Conservation (phyloP, 371 early-diverging fungal species). For the Circinella umbellata region DNA sequence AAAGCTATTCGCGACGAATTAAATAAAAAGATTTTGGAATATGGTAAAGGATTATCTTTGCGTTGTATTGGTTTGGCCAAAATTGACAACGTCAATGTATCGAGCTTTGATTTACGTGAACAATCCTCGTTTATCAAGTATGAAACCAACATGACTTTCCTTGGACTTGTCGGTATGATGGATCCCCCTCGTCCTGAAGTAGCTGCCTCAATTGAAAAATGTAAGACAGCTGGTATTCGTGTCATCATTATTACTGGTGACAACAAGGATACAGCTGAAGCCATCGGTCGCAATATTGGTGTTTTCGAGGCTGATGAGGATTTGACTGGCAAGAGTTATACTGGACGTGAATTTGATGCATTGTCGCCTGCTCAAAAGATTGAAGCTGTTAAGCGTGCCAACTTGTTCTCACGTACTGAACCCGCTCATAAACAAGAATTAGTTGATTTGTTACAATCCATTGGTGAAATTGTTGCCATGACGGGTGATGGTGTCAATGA, state of each 20-base stretch:
- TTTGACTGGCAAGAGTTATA: constrained; percentile 79
- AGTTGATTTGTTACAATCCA: constrained; percentile 85
- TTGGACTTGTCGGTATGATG: constrained; percentile 94
- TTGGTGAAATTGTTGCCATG: constrained; percentile 97
- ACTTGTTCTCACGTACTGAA: constrained; percentile 93
- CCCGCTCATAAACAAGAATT: constrained; percentile 94
- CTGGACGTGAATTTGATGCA: constrained; percentile 93
- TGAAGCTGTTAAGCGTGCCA: constrained; percentile 75
- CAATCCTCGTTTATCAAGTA: constrained; percentile 67
- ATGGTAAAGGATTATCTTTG: constrained; percentile 80
- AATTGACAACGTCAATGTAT: constrained; percentile 65
- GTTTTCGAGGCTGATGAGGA: constrained; percentile 80
- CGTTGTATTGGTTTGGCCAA: constrained; percentile 91
- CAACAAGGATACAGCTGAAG: constrained; percentile 94
- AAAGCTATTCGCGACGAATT: constrained; percentile 65
- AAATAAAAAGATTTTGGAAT: constrained; percentile 71
- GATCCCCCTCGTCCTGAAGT: constrained; percentile 99
- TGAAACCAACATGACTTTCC: constrained; percentile 88
- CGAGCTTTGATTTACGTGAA: constrained; percentile 62
- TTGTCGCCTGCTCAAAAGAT: constrained; percentile 75
- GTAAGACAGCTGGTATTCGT: constrained; percentile 93
- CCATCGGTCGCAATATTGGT: constrained; percentile 93
- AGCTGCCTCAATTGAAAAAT: constrained; percentile 78
- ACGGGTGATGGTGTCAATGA: constrained; percentile 99
- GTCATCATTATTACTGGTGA: constrained; percentile 99